Percentiles rank a stretch among this genome's conserved stretches.
Evolutionary conservation across 2,329 filamentous ascomycete genomes (phyloP).

Genomic region (Fusarium chlamydosporum): DNA sequence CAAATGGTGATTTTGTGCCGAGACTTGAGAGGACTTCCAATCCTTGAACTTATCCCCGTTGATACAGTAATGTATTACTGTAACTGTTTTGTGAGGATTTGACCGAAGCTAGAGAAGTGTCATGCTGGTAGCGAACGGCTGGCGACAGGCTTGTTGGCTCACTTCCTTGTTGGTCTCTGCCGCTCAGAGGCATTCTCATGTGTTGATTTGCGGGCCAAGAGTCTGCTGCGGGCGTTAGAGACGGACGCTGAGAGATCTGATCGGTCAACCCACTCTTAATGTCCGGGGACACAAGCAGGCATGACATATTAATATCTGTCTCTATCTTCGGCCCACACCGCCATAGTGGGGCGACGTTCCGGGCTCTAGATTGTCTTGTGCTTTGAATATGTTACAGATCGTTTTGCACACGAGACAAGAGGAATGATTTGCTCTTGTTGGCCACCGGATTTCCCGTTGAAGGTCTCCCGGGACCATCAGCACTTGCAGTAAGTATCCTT

Average conservation of each 20-base stretch:
- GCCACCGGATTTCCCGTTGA: conserved; percentile 37
- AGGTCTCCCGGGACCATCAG: conserved; percentile 26
- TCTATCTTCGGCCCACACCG: conserved; percentile 51
- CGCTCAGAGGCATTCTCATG: conserved; percentile 27
- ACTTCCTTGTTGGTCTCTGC: conserved; percentile 35
- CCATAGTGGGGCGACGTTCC: conserved; percentile 42
- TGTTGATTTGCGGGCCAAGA: conserved; percentile 42
- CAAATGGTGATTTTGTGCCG: conserved; percentile 20
- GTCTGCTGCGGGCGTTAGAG: conserved; percentile 45
- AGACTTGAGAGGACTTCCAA: conserved; percentile 8
- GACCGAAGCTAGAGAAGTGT: conserved; percentile 33
- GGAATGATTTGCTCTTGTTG: conserved; percentile 17
- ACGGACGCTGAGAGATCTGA: conserved; percentile 46
- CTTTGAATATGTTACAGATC: conserved; percentile 31
- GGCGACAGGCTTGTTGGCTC: conserved; percentile 27
- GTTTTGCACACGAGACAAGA: conserved; percentile 6
- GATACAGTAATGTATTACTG: conserved; percentile 5
- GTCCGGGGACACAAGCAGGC: conserved; percentile 36
- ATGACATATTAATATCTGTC: conserved; percentile 53
- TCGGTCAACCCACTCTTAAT: conserved; percentile 46
- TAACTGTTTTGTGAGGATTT: conserved; percentile 19
- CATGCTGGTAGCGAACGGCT: conserved; percentile 30
- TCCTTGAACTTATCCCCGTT: conserved; percentile 10
- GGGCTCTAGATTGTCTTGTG: conserved; percentile 12
- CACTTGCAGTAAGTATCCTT: conserved; percentile 1